A percentile compares a stretch with the other conserved stretches of the same genome.
phyloP scores from a whole-genome alignment of 208 protist species.

The Perkinsela sp. region DNA sequence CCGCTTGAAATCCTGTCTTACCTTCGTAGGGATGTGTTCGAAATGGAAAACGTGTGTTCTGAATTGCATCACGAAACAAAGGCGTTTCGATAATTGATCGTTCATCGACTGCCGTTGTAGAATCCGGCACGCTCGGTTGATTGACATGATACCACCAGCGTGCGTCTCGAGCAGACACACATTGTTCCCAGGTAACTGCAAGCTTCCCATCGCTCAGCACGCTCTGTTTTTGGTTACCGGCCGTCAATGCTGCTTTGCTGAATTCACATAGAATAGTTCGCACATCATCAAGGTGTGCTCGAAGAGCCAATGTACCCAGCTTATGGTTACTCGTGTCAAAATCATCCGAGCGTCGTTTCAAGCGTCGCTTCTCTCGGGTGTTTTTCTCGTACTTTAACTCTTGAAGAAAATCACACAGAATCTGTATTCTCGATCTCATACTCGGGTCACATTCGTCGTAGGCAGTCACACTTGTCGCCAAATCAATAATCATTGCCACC shows the following conservation, averaged over 20 bases:
- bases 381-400: not conserved
- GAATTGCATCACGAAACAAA: not conserved
- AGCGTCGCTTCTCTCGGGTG: not conserved
- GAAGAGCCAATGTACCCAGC: not conserved
- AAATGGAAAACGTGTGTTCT: not conserved
- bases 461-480: not conserved
- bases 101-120: not conserved
- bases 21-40: not conserved
- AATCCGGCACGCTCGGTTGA: not conserved
- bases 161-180: not conserved
- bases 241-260: too few species aligned
- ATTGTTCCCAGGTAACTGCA: not conserved
- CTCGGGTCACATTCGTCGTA: not conserved
- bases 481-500: not conserved
- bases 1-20: not conserved
- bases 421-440: not conserved
- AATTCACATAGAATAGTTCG: not conserved
- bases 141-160: not conserved
- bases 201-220: not conserved
- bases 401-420: not conserved
- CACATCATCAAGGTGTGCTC: not conserved
- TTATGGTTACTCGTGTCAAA: not conserved
- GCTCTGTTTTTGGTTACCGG: not conserved
- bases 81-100: not conserved
- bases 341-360: not conserved